Evolutionary conservation across 2,329 filamentous ascomycete genomes (phyloP).

Genomic region (Chaetomiaceae sp.): DNA sequence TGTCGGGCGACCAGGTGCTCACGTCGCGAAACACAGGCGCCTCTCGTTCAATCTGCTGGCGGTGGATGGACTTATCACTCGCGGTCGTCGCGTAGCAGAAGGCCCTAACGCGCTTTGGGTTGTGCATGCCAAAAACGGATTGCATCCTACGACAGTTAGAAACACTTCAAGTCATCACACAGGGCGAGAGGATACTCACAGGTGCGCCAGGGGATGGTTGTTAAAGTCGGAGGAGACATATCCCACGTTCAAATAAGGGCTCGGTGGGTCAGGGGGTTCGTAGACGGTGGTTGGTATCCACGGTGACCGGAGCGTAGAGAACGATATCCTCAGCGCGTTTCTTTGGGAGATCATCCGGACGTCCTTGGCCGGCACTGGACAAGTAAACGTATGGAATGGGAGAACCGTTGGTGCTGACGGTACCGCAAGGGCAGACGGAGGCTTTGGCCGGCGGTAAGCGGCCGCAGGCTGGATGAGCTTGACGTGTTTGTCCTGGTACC

Average conservation of each 20-base stretch:
- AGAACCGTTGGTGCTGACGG: conserved; percentile 90
- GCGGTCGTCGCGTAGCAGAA: conserved; percentile 94
- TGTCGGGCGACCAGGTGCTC: conserved; percentile 79
- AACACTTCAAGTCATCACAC: not conserved
- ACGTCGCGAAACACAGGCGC: conserved; percentile 88
- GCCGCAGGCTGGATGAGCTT: conserved; percentile 50
- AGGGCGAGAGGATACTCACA: conserved; percentile 45
- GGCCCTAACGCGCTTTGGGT: conserved; percentile 67
- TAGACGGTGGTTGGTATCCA: conserved; percentile 83
- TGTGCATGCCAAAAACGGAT: conserved; percentile 91
- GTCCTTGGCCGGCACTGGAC: conserved; percentile 83
- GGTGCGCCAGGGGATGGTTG: conserved; percentile 90
- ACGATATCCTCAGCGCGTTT: conserved; percentile 89
- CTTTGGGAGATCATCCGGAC: conserved; percentile 92
- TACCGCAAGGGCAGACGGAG: conserved; percentile 68
- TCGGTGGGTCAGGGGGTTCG: conserved; percentile 76
- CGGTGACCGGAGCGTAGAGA: conserved; percentile 75
- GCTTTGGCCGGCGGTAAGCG: conserved; percentile 65
- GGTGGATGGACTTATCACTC: conserved; percentile 83
- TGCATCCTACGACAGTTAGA: conserved; percentile 63
- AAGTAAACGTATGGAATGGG: conserved; percentile 97
- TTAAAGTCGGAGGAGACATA: conserved; percentile 99
- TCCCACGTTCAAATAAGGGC: conserved; percentile 80
- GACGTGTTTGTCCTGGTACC: conserved; percentile 81
- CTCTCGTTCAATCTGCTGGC: conserved; percentile 87